A percentile compares a stretch with the other conserved stretches of the same genome.
Evolutionary conservation across 108 stramenopile species (phyloP).

Genomic region (Nitzschia palea): DNA sequence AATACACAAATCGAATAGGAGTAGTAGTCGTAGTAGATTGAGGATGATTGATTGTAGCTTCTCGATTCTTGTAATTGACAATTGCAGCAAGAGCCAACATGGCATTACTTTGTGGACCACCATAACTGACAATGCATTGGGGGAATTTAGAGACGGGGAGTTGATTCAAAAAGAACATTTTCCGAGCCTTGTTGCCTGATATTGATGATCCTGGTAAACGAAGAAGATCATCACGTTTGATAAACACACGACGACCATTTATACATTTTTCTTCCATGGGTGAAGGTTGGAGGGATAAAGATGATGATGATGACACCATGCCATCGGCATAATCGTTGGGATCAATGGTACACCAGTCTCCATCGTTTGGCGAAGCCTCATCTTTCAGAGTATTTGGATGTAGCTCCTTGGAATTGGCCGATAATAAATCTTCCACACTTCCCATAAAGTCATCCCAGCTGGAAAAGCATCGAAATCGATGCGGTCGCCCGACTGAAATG

Average conservation of each 20-base stretch:
- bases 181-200: conserved; percentile 86
- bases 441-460: conserved; percentile 4
- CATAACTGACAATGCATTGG: conserved; percentile 80
- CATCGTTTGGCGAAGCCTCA: background rate
- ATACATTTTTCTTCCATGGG: conserved; percentile 59
- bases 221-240: conserved; percentile 79
- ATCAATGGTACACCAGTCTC: background rate
- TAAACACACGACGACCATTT: conserved; percentile 58
- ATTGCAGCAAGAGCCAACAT: conserved; percentile 91
- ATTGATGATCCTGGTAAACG: conserved; percentile 62
- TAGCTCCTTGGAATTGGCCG: background rate
- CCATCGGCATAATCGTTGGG: background rate
- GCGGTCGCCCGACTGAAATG: too few relatives aligned
- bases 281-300: too few relatives aligned
- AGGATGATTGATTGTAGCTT: too few relatives aligned
- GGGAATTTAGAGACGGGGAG: conserved; percentile 63
- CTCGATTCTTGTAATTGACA: conserved; percentile 65
- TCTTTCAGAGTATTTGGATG: background rate
- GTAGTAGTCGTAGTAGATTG: background rate
- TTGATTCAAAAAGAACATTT: conserved; percentile 65
- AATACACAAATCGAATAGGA: conserved; percentile 75
- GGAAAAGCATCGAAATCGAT: background rate
- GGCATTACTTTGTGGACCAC: conserved; percentile 92
- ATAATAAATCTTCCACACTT: background rate
- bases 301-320: background rate